Evolutionary conservation across 2,329 filamentous ascomycete genomes (phyloP), one percentile per base, ranked within the genome.

Genomic region (Rasamsonia emersonii): DNA sequence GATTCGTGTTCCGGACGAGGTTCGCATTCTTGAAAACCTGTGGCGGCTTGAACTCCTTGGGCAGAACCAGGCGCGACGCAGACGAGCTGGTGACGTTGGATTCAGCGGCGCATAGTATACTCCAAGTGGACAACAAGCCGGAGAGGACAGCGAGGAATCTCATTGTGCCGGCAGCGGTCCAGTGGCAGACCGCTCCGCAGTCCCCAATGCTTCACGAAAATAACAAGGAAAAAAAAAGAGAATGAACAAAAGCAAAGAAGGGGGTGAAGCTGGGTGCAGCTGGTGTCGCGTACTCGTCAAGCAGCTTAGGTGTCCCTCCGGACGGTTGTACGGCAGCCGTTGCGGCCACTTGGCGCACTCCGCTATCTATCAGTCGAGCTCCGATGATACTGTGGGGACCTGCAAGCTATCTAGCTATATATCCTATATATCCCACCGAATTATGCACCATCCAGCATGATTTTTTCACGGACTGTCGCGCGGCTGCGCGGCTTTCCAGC

Each of bases 21-120:
- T 98, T 96, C 61, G 73, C 73, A 62, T 98, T 95, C 66, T 88
- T 86, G 68, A 94, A 98, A 45, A 88, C 83, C 56, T 86, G 83
- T 9, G 88, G 82, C 33, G 89, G 86, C 60, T 75, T 81, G 68
- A 95, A 94, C 40, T 59, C 52, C 38, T 49, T 47, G 24, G 57
- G 54, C 15, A 65, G 51, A 36, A 56, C 45, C 34, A 56, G 49
- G 41, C 54, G 53, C 15, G 47, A 37, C n/a, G 44, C 41, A 33
- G 50, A 43, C 33, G 49, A 46, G 25, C 42, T 45, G 27, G 44
- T 42, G 20, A 39, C 34, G 37, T 43, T 56, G 35, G 50, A 38
- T 24, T 54, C 47, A 15, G 44, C 44, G 41, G 53, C 53, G 41
- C 45, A 50, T 49, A 55, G 47, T 36, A 52, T 39, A 39, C 37